Conservation (phyloP, 805 yeast species). For the Yamadazyma philogaea region DNA sequence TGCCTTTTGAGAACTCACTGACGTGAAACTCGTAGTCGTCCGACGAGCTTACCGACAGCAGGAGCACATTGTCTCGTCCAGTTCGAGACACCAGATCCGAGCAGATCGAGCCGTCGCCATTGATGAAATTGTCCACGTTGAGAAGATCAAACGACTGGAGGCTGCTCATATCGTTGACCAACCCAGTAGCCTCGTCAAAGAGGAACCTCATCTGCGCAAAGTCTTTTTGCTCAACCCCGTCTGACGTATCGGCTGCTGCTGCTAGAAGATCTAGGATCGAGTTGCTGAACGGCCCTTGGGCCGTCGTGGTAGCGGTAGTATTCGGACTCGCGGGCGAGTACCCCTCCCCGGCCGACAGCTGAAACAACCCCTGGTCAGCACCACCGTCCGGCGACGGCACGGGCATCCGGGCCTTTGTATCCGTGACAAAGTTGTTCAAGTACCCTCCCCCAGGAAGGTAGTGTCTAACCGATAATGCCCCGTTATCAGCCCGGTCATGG, state of each 20-base stretch:
- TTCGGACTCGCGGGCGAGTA: too few relatives aligned
- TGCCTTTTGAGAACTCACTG: conserved; percentile 18
- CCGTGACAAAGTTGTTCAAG: conserved; percentile 11
- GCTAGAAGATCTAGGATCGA: conserved; percentile 16
- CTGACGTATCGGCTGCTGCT: conserved; percentile 9
- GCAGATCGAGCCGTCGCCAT: not conserved
- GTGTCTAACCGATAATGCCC: conserved; percentile 8
- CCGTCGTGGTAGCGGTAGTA: not conserved
- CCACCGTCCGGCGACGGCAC: too few relatives aligned
- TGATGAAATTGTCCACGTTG: not conserved
- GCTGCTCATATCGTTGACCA: conserved; percentile 33
- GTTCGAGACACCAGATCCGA: not conserved
- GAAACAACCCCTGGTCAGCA: too few relatives aligned
- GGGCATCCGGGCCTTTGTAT: not conserved
- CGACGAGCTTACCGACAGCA: conserved; percentile 16
- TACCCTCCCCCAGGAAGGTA: conserved; percentile 13
- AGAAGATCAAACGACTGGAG: conserved; percentile 16
- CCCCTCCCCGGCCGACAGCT: too few relatives aligned
- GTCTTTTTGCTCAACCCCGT: conserved; percentile 6
- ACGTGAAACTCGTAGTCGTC: conserved; percentile 19
- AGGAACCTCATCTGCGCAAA: conserved; percentile 16
- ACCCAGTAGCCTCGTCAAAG: conserved; percentile 32
- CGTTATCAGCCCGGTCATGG: not conserved
- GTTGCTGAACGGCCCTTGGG: conserved; percentile 12
- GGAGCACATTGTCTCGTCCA: conserved; percentile 3